These are phyloP conservation scores for Ramularia endophylla DNA, from an alignment of 2,329 filamentous ascomycete genomes.

Conservation along the genomic window DNA sequence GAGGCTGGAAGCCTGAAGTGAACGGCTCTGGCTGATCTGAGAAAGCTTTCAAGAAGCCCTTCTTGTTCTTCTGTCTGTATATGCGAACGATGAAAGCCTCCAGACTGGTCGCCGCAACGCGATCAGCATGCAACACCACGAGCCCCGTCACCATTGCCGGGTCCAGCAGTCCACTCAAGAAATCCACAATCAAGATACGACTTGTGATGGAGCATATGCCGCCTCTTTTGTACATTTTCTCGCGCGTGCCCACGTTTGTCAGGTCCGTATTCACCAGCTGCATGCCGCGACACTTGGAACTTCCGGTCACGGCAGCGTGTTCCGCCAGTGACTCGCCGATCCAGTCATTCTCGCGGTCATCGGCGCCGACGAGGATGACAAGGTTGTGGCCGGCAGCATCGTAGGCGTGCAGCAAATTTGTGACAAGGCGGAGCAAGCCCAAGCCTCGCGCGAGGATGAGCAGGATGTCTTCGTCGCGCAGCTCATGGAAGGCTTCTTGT, in stretches of 20 bases:
- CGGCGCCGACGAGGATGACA: slow-evolving; percentile 80
- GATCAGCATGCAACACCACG: slow-evolving; percentile 81
- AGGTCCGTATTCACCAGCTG: slow-evolving; percentile 92
- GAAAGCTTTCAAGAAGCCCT: slow-evolving; percentile 91
- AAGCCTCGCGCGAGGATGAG: slow-evolving; percentile 87
- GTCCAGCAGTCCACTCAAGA: slow-evolving; percentile 76
- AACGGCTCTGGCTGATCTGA: slow-evolving; percentile 92
- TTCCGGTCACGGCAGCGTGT: slow-evolving; percentile 83
- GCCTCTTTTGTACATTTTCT: slow-evolving; percentile 85
- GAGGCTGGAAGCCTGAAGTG: slow-evolving; percentile 76
- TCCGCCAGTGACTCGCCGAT: slow-evolving; percentile 94
- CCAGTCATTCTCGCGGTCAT: slow-evolving; percentile 93
- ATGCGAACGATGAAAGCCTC: slow-evolving; percentile 95
- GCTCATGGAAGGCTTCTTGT: slow-evolving; percentile 87
- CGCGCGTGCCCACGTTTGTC: slow-evolving; percentile 77
- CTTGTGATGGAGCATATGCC: slow-evolving; percentile 96
- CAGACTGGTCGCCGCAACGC: slow-evolving; percentile 74
- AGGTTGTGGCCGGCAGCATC: slow-evolving; percentile 94
- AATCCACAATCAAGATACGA: slow-evolving; percentile 87
- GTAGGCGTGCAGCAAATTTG: slow-evolving; percentile 95
- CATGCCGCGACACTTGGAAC: slow-evolving; percentile 74
- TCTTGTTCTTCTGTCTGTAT: slow-evolving; percentile 90
- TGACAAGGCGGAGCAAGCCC: slow-evolving; percentile 83
- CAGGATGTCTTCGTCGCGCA: slow-evolving; percentile 86
- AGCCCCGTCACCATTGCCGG: slow-evolving; percentile 82